Evolutionary conservation across 306 rosid genomes (phyloP), one percentile per base, ranked within the genome.

Genomic region (Cotoneaster glaucophyllus): DNA sequence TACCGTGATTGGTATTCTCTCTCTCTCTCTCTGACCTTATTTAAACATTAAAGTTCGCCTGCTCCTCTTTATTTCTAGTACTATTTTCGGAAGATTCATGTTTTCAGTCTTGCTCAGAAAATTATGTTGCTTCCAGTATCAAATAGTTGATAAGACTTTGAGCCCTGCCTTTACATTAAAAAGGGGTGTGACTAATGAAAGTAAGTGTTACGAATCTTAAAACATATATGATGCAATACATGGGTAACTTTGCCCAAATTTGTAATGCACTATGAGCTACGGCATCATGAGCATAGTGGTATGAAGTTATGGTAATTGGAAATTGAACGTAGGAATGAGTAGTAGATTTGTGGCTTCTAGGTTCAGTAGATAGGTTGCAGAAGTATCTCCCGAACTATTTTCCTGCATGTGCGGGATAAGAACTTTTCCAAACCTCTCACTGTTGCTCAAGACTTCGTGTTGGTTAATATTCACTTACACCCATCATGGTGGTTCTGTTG

Each of bases 1-100:
- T 94, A 94, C 88, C 96, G 85, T 11, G 95, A 91, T 79, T 94
- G 98, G 98, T 94, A 88, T 68, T 14, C 58, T 61, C n/a, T n/a
- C n/a, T n/a, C 43, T 19, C 34, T 62, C 21, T 72, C 78, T 82
- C 22, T 58, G 41, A 50, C 26, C 67, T 41, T 50, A 17, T 57
- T 77, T 39, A 64, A 71, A 48, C 43, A 18, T 76, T 5, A 62
- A 70, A 44, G 12, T 43, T 68, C 24, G 12, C 52, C 28, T 59
- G 63, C 34, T 41, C 44, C 64, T 53, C 22, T 56, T 1, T 14
- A 31, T 72, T n/a, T 48, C 18, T 54, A 50, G 28, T 19, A 37
- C 21, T 48, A 9, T 65, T 17, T n/a, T 25, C 34, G 0, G 4
- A 25, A 65, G 26, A 25, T 25, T 25, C 26, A 37, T 37, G 13